Base-by-base conservation (phyloP, 768 basidiomycete genomes). In the Boletus tylopilopsis region DNA sequence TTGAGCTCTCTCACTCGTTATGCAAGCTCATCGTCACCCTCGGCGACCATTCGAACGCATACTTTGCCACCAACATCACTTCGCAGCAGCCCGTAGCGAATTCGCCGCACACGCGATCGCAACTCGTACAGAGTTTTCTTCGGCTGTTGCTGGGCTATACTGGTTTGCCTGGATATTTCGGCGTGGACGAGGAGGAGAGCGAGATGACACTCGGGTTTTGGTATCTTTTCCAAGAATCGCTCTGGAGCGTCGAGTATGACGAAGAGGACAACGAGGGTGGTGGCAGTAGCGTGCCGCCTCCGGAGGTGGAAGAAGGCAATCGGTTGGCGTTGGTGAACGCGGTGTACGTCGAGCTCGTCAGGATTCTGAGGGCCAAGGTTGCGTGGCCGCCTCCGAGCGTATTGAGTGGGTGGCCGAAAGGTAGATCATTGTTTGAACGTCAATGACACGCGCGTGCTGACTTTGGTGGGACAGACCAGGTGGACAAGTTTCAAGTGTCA, bases 131-230 rank as follows among this genome's bases (percentile, higher is more conserved):
- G 57, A 77, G 74, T 1, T 90, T 88, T 59, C 70, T 97, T 3
- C 76, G 79, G 5, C 66, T 89, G 11, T 64, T 94, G 42, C 68
- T 96, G 18, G 76, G 82, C 16, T 87, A 88, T 53, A 90, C 90
- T 0, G 84, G 82, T 73, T 68, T 81, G 10, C 81, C 84, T 0
- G 91, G 90, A 0, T 82, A 80, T 52, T 90, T 85, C 60, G 89
- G 87, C 1, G 77, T 80, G 0, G 92, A 94, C 40, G 94, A 94
- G 63, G 87, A 90, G 42, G 85, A 89, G 61, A 93, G 89, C 58
- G 91, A 94, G 67, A 78, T 86, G 74, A 87, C 87, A 3, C 76
- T 95, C 3, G 81, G 81, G 1, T 94, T 94, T 59, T 95, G 94
- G 87, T 94, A 91, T 55, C 71, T 90, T 34, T 79, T 95, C 49